A percentile compares a stretch with the other conserved stretches of the same genome.
phyloP scores from a whole-genome alignment of 192 early-diverging fungal species.

The Podila minutissima region DNA sequence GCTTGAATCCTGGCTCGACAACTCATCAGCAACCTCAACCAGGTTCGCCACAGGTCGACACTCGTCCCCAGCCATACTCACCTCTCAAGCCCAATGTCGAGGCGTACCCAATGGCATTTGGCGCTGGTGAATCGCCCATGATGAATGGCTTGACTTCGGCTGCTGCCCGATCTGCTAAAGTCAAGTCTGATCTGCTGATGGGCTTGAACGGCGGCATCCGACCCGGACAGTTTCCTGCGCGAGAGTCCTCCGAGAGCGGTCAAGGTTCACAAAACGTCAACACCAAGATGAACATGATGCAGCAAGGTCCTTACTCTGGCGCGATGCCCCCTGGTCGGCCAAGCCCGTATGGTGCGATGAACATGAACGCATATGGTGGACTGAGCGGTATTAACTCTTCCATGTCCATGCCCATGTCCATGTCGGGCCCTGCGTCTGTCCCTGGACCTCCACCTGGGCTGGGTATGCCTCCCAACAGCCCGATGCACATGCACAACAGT shows the following conservation, averaged over 20 bases:
- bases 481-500: conserved; percentile 5
- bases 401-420: conserved; percentile 18
- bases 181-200: conserved; percentile 49
- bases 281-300: conserved; percentile 21
- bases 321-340: conserved; percentile 13
- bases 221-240: conserved; percentile 16
- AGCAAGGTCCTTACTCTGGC: conserved; percentile 1
- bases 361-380: conserved; percentile 11
- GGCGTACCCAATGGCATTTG: conserved; percentile 31
- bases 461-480: conserved; percentile 11
- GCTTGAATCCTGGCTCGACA: background rate
- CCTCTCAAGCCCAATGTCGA: conserved; percentile 36
- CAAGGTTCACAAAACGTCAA: too few relatives aligned
- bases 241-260: background rate
- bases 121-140: conserved; percentile 39
- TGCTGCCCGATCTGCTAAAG: conserved; percentile 39
- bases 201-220: conserved; percentile 41
- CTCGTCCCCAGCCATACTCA: conserved; percentile 15
- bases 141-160: conserved; percentile 23
- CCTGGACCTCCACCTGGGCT: conserved; percentile 39
- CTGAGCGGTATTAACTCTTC: conserved; percentile 4
- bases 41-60: background rate
- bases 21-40: background rate
- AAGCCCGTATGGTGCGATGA: conserved; percentile 18
- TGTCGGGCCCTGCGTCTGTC: background rate